These are phyloP conservation scores for Babesia divergens DNA, from an alignment of 169 alveolate genomes.

Conservation along the genomic window DNA sequence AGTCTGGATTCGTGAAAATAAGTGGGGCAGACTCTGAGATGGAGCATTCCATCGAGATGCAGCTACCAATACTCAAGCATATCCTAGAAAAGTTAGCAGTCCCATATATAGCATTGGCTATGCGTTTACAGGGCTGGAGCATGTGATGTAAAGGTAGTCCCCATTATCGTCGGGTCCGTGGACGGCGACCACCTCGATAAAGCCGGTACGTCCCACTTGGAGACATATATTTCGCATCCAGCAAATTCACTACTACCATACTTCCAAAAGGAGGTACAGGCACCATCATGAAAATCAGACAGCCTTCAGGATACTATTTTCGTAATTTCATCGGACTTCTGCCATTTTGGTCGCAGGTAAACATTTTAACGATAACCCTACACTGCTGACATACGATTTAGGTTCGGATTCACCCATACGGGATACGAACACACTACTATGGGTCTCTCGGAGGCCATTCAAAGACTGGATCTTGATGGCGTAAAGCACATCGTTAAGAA, in stretches of 20 bases:
- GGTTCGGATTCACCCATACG: constrained; percentile 55
- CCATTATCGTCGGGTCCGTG: constrained; percentile 81
- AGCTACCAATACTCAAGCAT: constrained; percentile 79
- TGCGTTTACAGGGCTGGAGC: background rate
- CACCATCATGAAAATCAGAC: background rate
- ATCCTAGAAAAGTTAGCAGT: constrained; percentile 52
- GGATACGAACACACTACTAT: constrained; percentile 33
- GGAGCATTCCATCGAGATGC: constrained; percentile 91
- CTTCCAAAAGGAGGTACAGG: constrained; percentile 69
- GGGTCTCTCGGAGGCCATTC: constrained; percentile 72
- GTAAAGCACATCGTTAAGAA: constrained; percentile 74
- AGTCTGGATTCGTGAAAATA: constrained; percentile 62
- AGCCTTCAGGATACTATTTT: constrained; percentile 66
- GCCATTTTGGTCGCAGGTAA: constrained; percentile 90
- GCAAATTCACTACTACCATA: constrained; percentile 80
- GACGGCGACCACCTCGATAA: constrained; percentile 20
- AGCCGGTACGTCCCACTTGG: background rate
- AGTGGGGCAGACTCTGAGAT: constrained; percentile 76
- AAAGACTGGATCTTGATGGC: constrained; percentile 81
- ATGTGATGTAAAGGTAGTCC: constrained; percentile 72
- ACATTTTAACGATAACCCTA: background rate
- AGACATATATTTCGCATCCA: constrained; percentile 15
- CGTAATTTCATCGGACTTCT: constrained; percentile 89
- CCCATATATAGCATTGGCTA: background rate
- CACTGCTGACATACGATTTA: background rate